phyloP scores from a whole-genome alignment of 2,329 filamentous ascomycete species.

The Neofusicoccum parvum region DNA sequence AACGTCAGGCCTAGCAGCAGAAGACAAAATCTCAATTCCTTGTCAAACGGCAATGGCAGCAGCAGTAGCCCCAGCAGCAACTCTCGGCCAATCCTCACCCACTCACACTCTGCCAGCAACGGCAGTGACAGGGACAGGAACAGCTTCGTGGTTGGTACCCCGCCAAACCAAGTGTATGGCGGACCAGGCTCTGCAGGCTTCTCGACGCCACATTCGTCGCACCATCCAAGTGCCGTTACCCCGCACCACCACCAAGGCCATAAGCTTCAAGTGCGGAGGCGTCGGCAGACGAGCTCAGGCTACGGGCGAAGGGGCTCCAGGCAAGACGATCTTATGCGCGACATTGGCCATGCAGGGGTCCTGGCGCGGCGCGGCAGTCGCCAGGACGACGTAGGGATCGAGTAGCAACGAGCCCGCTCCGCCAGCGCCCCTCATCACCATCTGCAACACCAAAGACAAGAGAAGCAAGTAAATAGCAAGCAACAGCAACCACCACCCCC shows the following conservation, averaged over 20 bases:
- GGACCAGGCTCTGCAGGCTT: conserved; percentile 2
- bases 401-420: conserved; percentile 11
- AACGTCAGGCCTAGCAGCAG: conserved; percentile 17
- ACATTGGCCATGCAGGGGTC: conserved; percentile 9
- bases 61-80: conserved; percentile 2
- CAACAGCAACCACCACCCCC: conserved; percentile 11
- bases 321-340: conserved; percentile 15
- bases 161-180: conserved; percentile 9
- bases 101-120: background rate
- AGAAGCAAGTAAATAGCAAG: background rate
- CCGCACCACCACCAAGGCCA: conserved; percentile 10
- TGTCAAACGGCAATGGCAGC: background rate
- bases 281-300: conserved; percentile 22
- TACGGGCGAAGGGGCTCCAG: conserved; percentile 4
- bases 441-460: background rate
- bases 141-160: conserved; percentile 14
- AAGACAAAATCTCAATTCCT: background rate
- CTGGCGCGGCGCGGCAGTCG: conserved; percentile 6
- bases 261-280: conserved; percentile 20
- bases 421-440: background rate
- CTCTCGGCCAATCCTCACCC: background rate
- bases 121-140: background rate
- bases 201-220: conserved; percentile 6
- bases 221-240: background rate
- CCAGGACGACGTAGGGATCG: conserved; percentile 10